Percentiles rank a stretch among this genome's conserved stretches.
Conservation (phyloP, 805 yeast genomes). For the Teunomyces panamensis region DNA sequence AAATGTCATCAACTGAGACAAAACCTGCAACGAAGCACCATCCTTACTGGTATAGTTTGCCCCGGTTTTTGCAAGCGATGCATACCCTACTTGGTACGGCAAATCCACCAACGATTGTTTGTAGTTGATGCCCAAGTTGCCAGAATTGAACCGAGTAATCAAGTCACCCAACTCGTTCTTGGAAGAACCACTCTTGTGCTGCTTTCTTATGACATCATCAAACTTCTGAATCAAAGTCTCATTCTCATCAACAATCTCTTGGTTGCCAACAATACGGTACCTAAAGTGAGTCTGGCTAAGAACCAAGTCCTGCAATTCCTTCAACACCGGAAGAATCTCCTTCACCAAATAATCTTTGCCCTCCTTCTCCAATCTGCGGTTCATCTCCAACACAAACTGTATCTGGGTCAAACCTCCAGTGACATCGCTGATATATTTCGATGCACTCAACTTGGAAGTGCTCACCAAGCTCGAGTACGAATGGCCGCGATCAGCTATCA, state of each 20-base stretch:
- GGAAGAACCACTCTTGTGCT: neutral
- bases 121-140: slow-evolving; percentile 11
- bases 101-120: slow-evolving; percentile 54
- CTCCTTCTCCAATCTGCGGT: slow-evolving; percentile 41
- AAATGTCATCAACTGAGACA: slow-evolving; percentile 77
- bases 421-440: slow-evolving; percentile 59
- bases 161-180: slow-evolving; percentile 9
- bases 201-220: slow-evolving; percentile 7
- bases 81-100: slow-evolving; percentile 87
- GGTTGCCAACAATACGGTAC: slow-evolving; percentile 59
- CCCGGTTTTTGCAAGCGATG: slow-evolving; percentile 66
- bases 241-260: slow-evolving; percentile 33
- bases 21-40: slow-evolving; percentile 80
- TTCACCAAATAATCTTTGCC: slow-evolving; percentile 34
- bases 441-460: slow-evolving; percentile 57
- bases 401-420: slow-evolving; percentile 78
- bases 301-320: slow-evolving; percentile 46
- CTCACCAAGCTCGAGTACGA: slow-evolving; percentile 72
- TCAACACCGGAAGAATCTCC: slow-evolving; percentile 64
- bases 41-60: slow-evolving; percentile 66
- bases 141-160: slow-evolving; percentile 13
- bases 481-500: slow-evolving; percentile 86
- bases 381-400: slow-evolving; percentile 60
- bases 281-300: slow-evolving; percentile 36
- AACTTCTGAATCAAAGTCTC: slow-evolving; percentile 37